Evolutionary conservation across 768 basidiomycete genomes (phyloP), one percentile per base, ranked within the genome.

Genomic region (Naganishia kalamii): DNA sequence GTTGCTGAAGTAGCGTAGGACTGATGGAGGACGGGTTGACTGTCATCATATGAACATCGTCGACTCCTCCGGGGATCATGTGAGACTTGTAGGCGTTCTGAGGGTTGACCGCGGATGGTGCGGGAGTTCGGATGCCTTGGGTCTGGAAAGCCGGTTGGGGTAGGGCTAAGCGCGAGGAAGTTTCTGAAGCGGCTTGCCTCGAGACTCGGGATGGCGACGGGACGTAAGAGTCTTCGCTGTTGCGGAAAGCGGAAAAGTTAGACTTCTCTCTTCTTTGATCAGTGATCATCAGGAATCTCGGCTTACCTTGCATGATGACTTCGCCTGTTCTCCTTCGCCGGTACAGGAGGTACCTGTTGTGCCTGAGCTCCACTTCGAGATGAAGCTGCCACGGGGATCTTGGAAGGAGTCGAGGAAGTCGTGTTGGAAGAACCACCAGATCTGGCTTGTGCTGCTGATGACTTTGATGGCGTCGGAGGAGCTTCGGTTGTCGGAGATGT

Each of bases 11-110:
- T 69, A 75, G 69, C 19, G 69, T 66, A 1, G 76, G 74, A 51
- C 72, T 71, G 69, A 75, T 66, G 4, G 70, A 68, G 21, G 40
- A 47, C 35, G 47, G 69, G 74, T 85, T 89, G 30, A 88, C 85
- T 0, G 90, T 89, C 68, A 85, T 84, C 90, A 91, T 90, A 73
- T 86, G 86, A 6, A 88, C 80, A 74, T 90, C 88, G 30, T 73
- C 75, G 40, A 40, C 5, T 10, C 32, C 54, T 40, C 33, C 17
- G 19, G 35, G 33, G 2, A 25, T 3, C 7, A 37, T 15, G 30
- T 52, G 54, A 8, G 54, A 40, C 17, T 69, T 66, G 15, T 70
- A 63, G 8, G 41, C 27, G 43, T 59, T 46, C 30, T 47, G 60
- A 23, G 43, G 41, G 13, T 35, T 61, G 25, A 35, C 17, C 21